Evolutionary conservation across 192 early-diverging fungal species (phyloP).

Genomic region (Coemansia sp.): DNA sequence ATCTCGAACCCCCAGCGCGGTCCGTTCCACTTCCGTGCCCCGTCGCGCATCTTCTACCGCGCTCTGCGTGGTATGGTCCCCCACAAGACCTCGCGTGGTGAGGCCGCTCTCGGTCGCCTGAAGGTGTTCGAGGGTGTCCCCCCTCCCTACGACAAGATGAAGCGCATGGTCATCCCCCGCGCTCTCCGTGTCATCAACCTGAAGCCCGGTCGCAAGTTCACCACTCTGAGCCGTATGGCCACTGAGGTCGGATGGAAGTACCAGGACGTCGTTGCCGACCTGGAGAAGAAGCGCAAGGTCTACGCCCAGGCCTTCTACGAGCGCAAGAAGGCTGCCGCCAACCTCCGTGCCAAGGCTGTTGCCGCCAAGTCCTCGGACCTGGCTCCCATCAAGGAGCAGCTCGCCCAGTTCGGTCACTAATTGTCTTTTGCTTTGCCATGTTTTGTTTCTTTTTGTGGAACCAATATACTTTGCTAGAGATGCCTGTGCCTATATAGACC

Average conservation of each 20-base stretch:
- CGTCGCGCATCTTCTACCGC: constrained; percentile 96
- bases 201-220: constrained; percentile 98
- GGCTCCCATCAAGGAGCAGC: constrained; percentile 61
- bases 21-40: constrained; percentile 99
- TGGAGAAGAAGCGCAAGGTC: constrained; percentile 99
- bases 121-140: constrained; percentile 99
- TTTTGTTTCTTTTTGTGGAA: not conserved
- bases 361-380: constrained; percentile 59
- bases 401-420: constrained; percentile 64
- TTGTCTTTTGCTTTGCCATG: constrained; percentile 11
- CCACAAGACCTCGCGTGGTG: constrained; percentile 99
- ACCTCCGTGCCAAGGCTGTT: constrained; percentile 64
- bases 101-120: constrained; percentile 93
- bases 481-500: not conserved
- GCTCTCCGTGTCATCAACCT: constrained; percentile 97
- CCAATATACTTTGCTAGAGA: constrained; percentile 3
- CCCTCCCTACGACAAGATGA: constrained; percentile 93
- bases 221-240: constrained; percentile 89
- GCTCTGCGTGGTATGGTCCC: constrained; percentile 98
- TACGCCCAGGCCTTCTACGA: constrained; percentile 91
- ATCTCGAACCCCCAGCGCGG: constrained; percentile 95
- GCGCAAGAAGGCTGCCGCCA: constrained; percentile 80
- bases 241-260: constrained; percentile 99
- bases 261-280: constrained; percentile 92
- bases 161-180: constrained; percentile 96